phyloP scores from a whole-genome alignment of 2,329 filamentous ascomycete genomes.

The Hysterium pulicare region DNA sequence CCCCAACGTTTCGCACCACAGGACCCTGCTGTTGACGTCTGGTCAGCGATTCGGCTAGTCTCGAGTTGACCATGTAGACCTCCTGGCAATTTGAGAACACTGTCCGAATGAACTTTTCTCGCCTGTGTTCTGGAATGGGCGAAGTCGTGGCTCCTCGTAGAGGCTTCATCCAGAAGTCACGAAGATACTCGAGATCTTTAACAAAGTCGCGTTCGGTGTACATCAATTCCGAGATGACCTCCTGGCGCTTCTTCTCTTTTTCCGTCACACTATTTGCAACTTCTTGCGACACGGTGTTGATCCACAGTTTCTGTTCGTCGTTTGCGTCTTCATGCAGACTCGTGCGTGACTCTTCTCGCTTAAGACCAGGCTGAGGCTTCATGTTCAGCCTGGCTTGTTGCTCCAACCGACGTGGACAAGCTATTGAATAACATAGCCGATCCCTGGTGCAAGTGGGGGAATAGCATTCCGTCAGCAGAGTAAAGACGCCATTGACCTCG shows the following conservation, averaged over 20 bases:
- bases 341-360: slow-evolving; percentile 64
- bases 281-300: slow-evolving; percentile 96
- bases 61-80: slow-evolving; percentile 86
- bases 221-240: slow-evolving; percentile 97
- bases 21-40: slow-evolving; percentile 85
- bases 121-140: slow-evolving; percentile 81
- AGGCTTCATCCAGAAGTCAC: slow-evolving; percentile 98
- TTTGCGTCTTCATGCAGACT: slow-evolving; percentile 84
- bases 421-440: slow-evolving; percentile 95
- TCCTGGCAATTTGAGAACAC: slow-evolving; percentile 97
- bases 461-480: slow-evolving; percentile 93
- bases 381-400: slow-evolving; percentile 93
- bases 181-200: slow-evolving; percentile 94
- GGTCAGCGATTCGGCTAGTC: slow-evolving; percentile 83
- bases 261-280: slow-evolving; percentile 86
- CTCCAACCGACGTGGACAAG: slow-evolving; percentile 87
- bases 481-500: slow-evolving; percentile 93
- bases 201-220: slow-evolving; percentile 99
- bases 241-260: slow-evolving; percentile 93
- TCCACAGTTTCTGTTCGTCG: slow-evolving; percentile 98
- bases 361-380: slow-evolving; percentile 85
- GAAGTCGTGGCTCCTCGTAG: slow-evolving; percentile 67
- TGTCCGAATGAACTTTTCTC: slow-evolving; percentile 86
- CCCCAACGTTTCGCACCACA: slow-evolving; percentile 84
- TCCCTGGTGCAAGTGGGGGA: slow-evolving; percentile 95